A percentile compares a stretch with the other conserved stretches of the same genome.
These are phyloP conservation scores for Albizia julibrissin DNA, from an alignment of 306 rosid species.

Conservation along the genomic window DNA sequence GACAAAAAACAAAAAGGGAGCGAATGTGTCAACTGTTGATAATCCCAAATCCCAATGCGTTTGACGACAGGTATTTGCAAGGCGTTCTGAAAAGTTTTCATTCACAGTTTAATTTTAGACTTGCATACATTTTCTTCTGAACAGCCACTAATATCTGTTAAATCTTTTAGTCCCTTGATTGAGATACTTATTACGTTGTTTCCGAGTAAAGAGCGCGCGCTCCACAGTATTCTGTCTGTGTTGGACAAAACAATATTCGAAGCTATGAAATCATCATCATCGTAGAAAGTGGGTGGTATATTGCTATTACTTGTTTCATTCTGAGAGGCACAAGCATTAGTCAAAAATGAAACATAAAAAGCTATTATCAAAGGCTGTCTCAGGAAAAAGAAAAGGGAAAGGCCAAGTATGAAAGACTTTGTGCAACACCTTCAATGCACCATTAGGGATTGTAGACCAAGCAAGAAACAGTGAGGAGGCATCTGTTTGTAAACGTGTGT, in stretches of 20 bases:
- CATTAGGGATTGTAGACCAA: constrained; percentile 33
- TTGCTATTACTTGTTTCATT: background rate
- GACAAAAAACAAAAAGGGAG: background rate
- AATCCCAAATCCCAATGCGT: background rate
- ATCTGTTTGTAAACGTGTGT: constrained; percentile 14
- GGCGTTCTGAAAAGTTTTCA: background rate
- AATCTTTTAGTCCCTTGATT: background rate
- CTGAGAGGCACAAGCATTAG: background rate
- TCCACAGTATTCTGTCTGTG: background rate
- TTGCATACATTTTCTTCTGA: background rate
- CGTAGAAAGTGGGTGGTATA: background rate
- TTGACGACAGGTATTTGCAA: constrained; percentile 9
- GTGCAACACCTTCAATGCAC: constrained; percentile 61
- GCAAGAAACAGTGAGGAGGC: constrained; percentile 26
- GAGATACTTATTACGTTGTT: background rate
- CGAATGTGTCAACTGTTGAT: background rate
- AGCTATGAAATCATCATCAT: too few relatives aligned
- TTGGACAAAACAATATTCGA: background rate
- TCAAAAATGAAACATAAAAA: constrained; percentile 39
- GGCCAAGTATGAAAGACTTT: constrained; percentile 78
- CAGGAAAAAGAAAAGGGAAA: constrained; percentile 74
- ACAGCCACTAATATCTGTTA: background rate
- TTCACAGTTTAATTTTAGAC: background rate
- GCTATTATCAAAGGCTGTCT: constrained; percentile 66
- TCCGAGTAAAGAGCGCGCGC: background rate